Evolutionary conservation across 352 stramenopile genomes (phyloP).

Genomic region (Paralagenidium karlingii): DNA sequence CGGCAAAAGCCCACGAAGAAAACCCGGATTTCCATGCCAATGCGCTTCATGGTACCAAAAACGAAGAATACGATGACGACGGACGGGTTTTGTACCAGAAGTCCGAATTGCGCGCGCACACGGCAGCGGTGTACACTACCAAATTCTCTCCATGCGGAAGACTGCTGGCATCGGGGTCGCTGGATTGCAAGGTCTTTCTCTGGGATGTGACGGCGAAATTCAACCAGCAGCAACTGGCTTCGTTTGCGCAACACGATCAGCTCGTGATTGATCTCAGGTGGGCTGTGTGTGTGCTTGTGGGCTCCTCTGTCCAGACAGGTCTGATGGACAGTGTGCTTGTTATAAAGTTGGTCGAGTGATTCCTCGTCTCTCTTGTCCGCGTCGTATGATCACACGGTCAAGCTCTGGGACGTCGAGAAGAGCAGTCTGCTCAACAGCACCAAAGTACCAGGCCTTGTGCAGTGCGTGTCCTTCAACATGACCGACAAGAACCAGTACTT

Average conservation of each 20-base stretch:
- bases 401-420: slow-evolving; percentile 81
- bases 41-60: slow-evolving; percentile 27
- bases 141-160: slow-evolving; percentile 78
- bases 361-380: slow-evolving; percentile 56
- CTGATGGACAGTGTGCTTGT: not conserved
- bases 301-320: too few relatives aligned
- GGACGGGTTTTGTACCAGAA: slow-evolving; percentile 67
- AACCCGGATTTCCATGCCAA: slow-evolving; percentile 13
- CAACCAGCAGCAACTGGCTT: slow-evolving; percentile 74
- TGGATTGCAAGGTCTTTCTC: slow-evolving; percentile 72
- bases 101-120: slow-evolving; percentile 60
- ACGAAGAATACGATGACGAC: slow-evolving; percentile 46
- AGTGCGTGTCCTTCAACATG: slow-evolving; percentile 76
- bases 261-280: slow-evolving; percentile 75
- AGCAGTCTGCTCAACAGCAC: slow-evolving; percentile 43
- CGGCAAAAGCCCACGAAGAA: slow-evolving; percentile 20
- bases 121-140: slow-evolving; percentile 72
- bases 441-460: slow-evolving; percentile 66
- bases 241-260: slow-evolving; percentile 58
- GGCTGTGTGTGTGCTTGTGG: too few relatives aligned
- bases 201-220: slow-evolving; percentile 85
- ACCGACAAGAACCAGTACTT: slow-evolving; percentile 57
- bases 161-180: slow-evolving; percentile 63
- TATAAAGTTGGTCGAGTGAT: slow-evolving; percentile 54
- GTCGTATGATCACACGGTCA: slow-evolving; percentile 82